A percentile compares a stretch with the other conserved stretches of the same genome.
Conservation (phyloP, 140 eudicot genomes). For the Flaveria floridana region DNA sequence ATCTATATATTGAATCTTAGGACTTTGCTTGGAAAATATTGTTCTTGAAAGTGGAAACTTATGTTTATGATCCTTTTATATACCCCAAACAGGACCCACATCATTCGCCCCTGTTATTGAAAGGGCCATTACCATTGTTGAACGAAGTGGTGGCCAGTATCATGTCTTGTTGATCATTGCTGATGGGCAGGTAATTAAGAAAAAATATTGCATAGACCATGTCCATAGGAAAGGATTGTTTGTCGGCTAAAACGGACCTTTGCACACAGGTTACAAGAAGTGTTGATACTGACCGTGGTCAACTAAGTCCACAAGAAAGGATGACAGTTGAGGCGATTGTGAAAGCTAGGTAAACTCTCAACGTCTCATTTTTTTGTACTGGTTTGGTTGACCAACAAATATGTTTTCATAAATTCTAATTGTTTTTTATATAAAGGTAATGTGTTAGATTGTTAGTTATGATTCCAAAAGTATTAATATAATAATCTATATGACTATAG, state of each 20-base stretch:
- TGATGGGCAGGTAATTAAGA: slow-evolving; percentile 74
- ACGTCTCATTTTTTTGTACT: not conserved
- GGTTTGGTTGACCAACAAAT: not conserved
- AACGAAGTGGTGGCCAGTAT: slow-evolving; percentile 94
- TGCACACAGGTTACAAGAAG: slow-evolving; percentile 82
- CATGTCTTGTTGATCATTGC: slow-evolving; percentile 93
- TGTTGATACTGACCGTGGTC: slow-evolving; percentile 72
- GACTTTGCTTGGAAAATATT: slow-evolving; percentile 5
- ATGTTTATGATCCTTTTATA: slow-evolving; percentile 10
- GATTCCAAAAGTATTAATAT: not conserved
- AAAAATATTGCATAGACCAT: not conserved
- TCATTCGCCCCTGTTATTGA: slow-evolving; percentile 93
- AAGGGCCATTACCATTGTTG: slow-evolving; percentile 91
- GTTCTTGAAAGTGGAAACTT: slow-evolving; percentile 22
- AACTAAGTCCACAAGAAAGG: slow-evolving; percentile 80
- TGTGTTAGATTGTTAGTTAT: not conserved
- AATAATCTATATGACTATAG: not conserved
- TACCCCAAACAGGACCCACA: slow-evolving; percentile 68
- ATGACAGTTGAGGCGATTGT: slow-evolving; percentile 89
- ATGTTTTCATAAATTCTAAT: not conserved
- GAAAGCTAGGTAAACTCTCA: slow-evolving; percentile 71
- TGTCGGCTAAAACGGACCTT: slow-evolving; percentile 22
- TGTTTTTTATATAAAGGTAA: not conserved
- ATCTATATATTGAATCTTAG: not conserved
- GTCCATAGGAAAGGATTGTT: slow-evolving; percentile 6